These are phyloP conservation scores for Trypanosoma melophagium DNA, from an alignment of 208 protist genomes.

Conservation along the genomic window DNA sequence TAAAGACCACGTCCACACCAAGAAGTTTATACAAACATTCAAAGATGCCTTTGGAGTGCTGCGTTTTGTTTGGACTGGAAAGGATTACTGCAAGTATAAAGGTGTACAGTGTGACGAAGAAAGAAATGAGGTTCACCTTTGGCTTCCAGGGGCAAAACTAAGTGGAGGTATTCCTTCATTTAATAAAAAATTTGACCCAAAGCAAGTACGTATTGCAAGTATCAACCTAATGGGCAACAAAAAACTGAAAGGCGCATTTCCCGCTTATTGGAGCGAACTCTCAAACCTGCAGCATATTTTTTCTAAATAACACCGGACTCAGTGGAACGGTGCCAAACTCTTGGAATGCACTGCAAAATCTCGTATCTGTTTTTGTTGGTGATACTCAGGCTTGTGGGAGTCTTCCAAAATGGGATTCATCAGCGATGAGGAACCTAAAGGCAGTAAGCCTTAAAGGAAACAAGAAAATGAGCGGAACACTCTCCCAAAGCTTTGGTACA, in stretches of 20 bases:
- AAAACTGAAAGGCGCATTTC: constrained; percentile 31
- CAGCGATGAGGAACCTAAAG: constrained; percentile 22
- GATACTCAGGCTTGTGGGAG: constrained; percentile 42
- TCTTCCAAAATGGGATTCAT: constrained; percentile 33
- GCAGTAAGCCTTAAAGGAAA: constrained; percentile 30
- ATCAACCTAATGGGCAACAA: constrained; percentile 35
- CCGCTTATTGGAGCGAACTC: constrained; percentile 31
- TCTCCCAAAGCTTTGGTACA: constrained; percentile 29
- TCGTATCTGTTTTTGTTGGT: constrained; percentile 29
- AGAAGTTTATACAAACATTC: constrained; percentile 33
- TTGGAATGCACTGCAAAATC: constrained; percentile 33
- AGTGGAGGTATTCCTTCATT: constrained; percentile 30
- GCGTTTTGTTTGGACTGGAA: constrained; percentile 6
- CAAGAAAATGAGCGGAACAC: constrained; percentile 29
- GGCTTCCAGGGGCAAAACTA: background rate
- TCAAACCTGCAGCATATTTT: constrained; percentile 28
- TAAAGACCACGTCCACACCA: no score
- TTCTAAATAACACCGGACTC: constrained; percentile 31
- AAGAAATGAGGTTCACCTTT: constrained; percentile 8
- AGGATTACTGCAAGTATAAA: constrained; percentile 22
- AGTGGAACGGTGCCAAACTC: constrained; percentile 34
- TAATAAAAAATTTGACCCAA: constrained; percentile 19
- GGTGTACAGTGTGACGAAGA: constrained; percentile 26
- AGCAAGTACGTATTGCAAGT: constrained; percentile 25
- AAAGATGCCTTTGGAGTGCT: constrained; percentile 26